Percentiles rank a stretch among this genome's conserved stretches.
phyloP scores from a whole-genome alignment of 257 asterid species.

The Datura wrightii region DNA sequence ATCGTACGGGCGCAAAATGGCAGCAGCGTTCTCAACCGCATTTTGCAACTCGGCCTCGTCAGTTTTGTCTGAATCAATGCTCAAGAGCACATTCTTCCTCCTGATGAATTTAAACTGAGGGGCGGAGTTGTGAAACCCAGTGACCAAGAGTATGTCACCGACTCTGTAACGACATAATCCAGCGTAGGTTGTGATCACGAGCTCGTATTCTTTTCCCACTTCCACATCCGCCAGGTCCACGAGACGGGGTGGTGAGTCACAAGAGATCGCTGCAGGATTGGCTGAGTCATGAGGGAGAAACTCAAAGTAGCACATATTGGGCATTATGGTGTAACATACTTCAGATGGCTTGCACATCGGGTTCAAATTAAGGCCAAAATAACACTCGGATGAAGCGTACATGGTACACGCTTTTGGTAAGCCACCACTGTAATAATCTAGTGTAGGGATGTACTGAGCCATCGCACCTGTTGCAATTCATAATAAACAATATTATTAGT shows the following conservation, averaged over 20 bases:
- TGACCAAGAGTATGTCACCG: constrained; percentile 79
- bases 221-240: constrained; percentile 71
- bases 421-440: constrained; percentile 77
- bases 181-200: constrained; percentile 70
- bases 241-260: constrained; percentile 49
- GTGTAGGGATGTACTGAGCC: constrained; percentile 84
- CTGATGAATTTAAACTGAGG: constrained; percentile 76
- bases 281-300: constrained; percentile 61
- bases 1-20: constrained; percentile 38
- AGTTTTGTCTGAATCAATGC: constrained; percentile 78
- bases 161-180: constrained; percentile 81
- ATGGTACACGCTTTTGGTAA: constrained; percentile 77
- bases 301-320: constrained; percentile 90
- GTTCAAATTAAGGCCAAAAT: constrained; percentile 70
- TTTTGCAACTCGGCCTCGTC: constrained; percentile 74
- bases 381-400: constrained; percentile 91
- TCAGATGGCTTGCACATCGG: constrained; percentile 71
- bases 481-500: neutral
- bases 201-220: constrained; percentile 74
- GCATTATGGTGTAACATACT: constrained; percentile 81
- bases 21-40: constrained; percentile 62
- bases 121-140: constrained; percentile 65
- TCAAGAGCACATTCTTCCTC: constrained; percentile 67
- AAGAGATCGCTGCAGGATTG: constrained; percentile 37
- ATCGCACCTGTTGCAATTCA: constrained; percentile 72